Evolutionary conservation across 1,284 basidiomycete genomes (phyloP).

Genomic region (Pulchroboletus neoregius): DNA sequence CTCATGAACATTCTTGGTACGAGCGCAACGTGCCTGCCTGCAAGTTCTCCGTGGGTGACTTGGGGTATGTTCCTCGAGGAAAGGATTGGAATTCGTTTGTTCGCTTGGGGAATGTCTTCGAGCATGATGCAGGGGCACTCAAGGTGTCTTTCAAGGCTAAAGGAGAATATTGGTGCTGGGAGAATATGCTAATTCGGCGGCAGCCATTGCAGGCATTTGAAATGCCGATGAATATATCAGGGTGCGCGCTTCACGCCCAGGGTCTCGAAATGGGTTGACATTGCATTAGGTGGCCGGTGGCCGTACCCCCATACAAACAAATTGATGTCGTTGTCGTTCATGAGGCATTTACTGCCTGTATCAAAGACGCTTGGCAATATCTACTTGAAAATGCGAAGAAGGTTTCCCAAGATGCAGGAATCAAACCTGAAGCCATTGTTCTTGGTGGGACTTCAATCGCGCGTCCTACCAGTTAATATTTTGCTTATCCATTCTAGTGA

Average conservation of each 20-base stretch:
- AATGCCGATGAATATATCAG: slow-evolving; percentile 35
- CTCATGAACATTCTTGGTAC: slow-evolving; percentile 43
- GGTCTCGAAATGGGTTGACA: slow-evolving; percentile 2
- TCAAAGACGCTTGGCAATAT: slow-evolving; percentile 44
- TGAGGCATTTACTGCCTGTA: slow-evolving; percentile 27
- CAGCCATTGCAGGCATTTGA: slow-evolving; percentile 31
- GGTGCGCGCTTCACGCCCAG: slow-evolving; percentile 31
- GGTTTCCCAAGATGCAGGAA: slow-evolving; percentile 34
- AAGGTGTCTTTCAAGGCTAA: slow-evolving; percentile 18
- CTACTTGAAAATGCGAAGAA: slow-evolving; percentile 36
- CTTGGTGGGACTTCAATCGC: slow-evolving; percentile 35
- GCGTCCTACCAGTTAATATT: not conserved
- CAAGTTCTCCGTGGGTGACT: slow-evolving; percentile 43
- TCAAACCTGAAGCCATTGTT: slow-evolving; percentile 43
- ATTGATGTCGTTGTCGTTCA: slow-evolving; percentile 40
- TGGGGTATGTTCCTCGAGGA: slow-evolving; percentile 42
- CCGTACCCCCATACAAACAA: slow-evolving; percentile 36
- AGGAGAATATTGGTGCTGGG: slow-evolving; percentile 38
- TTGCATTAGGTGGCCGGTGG: slow-evolving; percentile 43
- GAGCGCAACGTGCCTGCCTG: slow-evolving; percentile 38
- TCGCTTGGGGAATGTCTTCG: slow-evolving; percentile 39
- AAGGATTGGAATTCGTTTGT: slow-evolving; percentile 39
- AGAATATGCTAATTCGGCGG: slow-evolving; percentile 28
- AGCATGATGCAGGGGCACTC: slow-evolving; percentile 25
- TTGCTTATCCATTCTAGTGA: slow-evolving; percentile 30